Conservation (phyloP, 805 yeast species). For the Metschnikowia arizonensis region DNA sequence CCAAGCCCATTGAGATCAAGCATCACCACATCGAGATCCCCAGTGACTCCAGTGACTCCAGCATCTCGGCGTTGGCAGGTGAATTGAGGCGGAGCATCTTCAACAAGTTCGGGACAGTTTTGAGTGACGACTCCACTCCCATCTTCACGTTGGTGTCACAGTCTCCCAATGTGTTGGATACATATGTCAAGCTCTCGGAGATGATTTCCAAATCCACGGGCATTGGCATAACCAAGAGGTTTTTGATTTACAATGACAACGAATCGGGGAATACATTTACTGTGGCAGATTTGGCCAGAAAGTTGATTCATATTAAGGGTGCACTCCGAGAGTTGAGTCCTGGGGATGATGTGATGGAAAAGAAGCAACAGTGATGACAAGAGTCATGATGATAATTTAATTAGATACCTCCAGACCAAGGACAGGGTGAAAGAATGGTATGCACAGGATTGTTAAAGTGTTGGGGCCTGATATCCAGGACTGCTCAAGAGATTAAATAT, state of each 20-base stretch:
- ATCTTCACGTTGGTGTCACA: slow-evolving; percentile 26
- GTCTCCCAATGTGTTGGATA: slow-evolving; percentile 27
- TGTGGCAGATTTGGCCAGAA: slow-evolving; percentile 26
- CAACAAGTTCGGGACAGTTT: slow-evolving; percentile 25
- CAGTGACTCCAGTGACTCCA: slow-evolving; percentile 25
- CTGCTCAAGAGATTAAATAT: too few species aligned
- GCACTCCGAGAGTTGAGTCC: slow-evolving; percentile 34
- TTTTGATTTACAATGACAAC: slow-evolving; percentile 28
- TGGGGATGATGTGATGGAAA: slow-evolving; percentile 17
- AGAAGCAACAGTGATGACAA: slow-evolving; percentile 13
- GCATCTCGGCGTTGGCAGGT: slow-evolving; percentile 22
- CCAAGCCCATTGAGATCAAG: slow-evolving; percentile 62
- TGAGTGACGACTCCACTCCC: slow-evolving; percentile 23
- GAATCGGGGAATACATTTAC: slow-evolving; percentile 23
- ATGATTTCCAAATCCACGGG: slow-evolving; percentile 34
- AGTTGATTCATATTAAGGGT: slow-evolving; percentile 33
- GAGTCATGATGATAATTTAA: too few species aligned
- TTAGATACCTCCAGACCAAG: too few species aligned
- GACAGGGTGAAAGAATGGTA: too few species aligned
- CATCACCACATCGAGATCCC: slow-evolving; percentile 39
- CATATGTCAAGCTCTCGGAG: slow-evolving; percentile 24
- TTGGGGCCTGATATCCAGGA: too few species aligned
- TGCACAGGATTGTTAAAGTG: too few species aligned
- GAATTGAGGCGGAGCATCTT: slow-evolving; percentile 31
- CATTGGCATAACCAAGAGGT: slow-evolving; percentile 34